Evolutionary conservation across 78 protist genomes (phyloP), one percentile per base, ranked within the genome.

Genomic region (Dictyostelium capitatum): DNA sequence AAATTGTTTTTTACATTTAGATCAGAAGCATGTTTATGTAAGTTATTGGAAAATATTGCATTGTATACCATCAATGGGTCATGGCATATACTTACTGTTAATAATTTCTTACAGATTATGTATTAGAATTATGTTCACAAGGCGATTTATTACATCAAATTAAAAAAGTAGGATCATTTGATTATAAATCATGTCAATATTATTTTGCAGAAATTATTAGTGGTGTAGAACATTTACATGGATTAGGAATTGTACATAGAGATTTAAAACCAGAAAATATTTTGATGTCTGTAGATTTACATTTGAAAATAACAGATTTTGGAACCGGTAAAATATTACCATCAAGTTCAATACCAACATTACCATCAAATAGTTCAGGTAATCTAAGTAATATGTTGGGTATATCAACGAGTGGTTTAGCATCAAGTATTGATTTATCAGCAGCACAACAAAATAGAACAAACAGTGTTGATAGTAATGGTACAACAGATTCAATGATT

Each of bases 251-350:
- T 23, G 50, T 96, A 6, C 97, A 96, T 74, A 54, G 97, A n/a
- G 95, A 96, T 28, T 82, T 96, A 20, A 96, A 96, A 73, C 97
- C 97, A 11, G 96, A 96, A 37, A 96, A 96, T 75, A 67, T 96
- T 32, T 41, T 96, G 28, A 43, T 96, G 56, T 57, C 84, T n/a
- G 81, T n/a, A 9, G 90, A 81, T 37, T 70, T 94, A 67, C 98
- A 96, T 89, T n/a, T 94, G 79, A 96, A 96, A 83, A 30, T 96
- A 10, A 83, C 91, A 0, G 97, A 96, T 69, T 95, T 96, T 83
- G 97, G 97, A 57, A 89, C 92, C 14, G 95, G 94, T n/a, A 91
- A 85, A 73, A 72, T 84, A 11, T 41, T 94, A 23, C 65, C 70
- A 43, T 8, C 32, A 3, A 59, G 30, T 59, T 17, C 15, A 19